These are phyloP conservation scores for Geosmithia morbida DNA, from an alignment of 2,329 filamentous ascomycete species.

Conservation along the genomic window DNA sequence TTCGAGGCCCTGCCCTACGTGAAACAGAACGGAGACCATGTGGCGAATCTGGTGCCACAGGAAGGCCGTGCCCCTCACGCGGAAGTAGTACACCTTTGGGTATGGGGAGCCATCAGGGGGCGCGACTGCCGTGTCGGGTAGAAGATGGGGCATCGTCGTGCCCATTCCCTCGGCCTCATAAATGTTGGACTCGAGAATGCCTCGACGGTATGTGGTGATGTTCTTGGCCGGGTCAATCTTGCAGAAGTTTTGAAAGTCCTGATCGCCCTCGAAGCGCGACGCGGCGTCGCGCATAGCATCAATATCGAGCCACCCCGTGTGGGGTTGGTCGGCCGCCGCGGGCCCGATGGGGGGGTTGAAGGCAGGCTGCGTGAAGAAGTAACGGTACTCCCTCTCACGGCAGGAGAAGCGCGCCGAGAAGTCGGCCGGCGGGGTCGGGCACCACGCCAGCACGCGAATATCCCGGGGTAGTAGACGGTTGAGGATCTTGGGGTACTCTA, in stretches of 20 bases:
- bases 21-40: conserved; percentile 85
- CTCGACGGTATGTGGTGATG: conserved; percentile 66
- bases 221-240: conserved; percentile 86
- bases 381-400: conserved; percentile 79
- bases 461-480: conserved; percentile 82
- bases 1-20: conserved; percentile 82
- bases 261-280: conserved; percentile 61
- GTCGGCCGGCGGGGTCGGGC: conserved; percentile 58
- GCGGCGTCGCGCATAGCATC: conserved; percentile 75
- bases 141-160: conserved; percentile 43
- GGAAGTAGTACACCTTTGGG: conserved; percentile 73
- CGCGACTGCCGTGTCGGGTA: conserved; percentile 9
- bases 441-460: conserved; percentile 89
- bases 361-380: conserved; percentile 94
- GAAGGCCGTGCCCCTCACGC: conserved; percentile 81
- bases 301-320: conserved; percentile 72
- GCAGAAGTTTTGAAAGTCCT: conserved; percentile 97
- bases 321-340: conserved; percentile 12
- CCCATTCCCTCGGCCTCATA: conserved; percentile 48
- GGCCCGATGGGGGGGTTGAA: conserved; percentile 30
- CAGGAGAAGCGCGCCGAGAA: conserved; percentile 93
- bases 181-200: conserved; percentile 69
- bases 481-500: conserved; percentile 69
- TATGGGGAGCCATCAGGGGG: conserved; percentile 8
- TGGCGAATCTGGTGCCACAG: conserved; percentile 96